Percentiles rank a stretch among this genome's conserved stretches.
Conservation (phyloP, 352 stramenopile genomes). For the Pythium oligandrum region DNA sequence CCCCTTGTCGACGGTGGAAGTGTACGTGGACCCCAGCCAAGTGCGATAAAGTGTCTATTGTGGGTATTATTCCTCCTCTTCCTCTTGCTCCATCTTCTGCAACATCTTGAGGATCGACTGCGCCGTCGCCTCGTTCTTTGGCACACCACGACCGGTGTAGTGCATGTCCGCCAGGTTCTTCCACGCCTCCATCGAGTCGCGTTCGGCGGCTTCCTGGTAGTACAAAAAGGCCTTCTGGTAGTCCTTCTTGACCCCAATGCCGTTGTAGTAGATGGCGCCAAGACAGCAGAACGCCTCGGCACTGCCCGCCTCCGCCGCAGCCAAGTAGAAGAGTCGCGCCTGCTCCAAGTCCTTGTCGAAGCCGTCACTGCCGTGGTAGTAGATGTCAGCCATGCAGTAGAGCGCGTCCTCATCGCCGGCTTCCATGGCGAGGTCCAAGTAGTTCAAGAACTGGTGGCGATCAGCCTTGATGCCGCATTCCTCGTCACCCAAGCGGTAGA, state of each 20-base stretch:
- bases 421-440: constrained; percentile 61
- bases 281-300: constrained; percentile 79
- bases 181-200: constrained; percentile 81
- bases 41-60: constrained; percentile 1
- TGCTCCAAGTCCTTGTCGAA: constrained; percentile 72
- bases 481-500: constrained; percentile 81
- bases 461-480: constrained; percentile 38
- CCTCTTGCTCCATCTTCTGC: constrained; percentile 41
- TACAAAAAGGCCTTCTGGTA: constrained; percentile 80
- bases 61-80: constrained; percentile 7
- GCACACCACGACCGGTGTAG: constrained; percentile 62
- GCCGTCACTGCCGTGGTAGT: constrained; percentile 77
- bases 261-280: constrained; percentile 76
- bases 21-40: constrained; percentile 45
- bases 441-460: constrained; percentile 49
- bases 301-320: constrained; percentile 54
- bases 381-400: constrained; percentile 86
- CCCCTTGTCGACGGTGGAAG: constrained; percentile 71
- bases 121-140: constrained; percentile 71
- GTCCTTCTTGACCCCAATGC: constrained; percentile 58
- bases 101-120: constrained; percentile 86
- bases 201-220: constrained; percentile 82
- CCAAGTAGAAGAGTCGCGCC: constrained; percentile 63
- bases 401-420: constrained; percentile 61
- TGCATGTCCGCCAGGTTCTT: constrained; percentile 90